These are phyloP conservation scores for Penicillium sp. DNA, from an alignment of 2,329 filamentous ascomycete species.

Conservation along the genomic window DNA sequence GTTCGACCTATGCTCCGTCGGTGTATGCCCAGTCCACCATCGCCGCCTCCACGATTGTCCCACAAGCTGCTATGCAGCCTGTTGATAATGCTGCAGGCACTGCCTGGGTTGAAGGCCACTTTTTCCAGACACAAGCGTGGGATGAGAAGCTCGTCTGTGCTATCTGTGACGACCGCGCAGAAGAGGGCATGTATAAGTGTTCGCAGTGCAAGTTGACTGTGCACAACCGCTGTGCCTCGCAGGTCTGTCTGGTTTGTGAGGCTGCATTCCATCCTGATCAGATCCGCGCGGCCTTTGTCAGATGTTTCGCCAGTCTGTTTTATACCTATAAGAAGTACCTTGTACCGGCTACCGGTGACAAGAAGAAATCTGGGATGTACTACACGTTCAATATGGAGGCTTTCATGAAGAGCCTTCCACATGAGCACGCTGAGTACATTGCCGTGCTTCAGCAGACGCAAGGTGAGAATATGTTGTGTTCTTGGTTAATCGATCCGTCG, in stretches of 20 bases:
- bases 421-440: constrained; percentile 66
- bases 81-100: constrained; percentile 45
- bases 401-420: constrained; percentile 64
- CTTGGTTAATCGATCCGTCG: background rate
- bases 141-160: constrained; percentile 49
- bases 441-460: constrained; percentile 65
- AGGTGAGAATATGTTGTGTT: constrained; percentile 38
- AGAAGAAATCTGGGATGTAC: constrained; percentile 62
- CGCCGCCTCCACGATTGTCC: constrained; percentile 54
- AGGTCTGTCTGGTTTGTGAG: constrained; percentile 66
- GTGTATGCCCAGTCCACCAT: constrained; percentile 54
- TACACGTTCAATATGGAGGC: constrained; percentile 69
- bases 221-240: constrained; percentile 61
- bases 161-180: constrained; percentile 58
- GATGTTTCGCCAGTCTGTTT: constrained; percentile 68
- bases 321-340: constrained; percentile 70
- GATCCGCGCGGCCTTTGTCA: constrained; percentile 66
- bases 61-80: constrained; percentile 42
- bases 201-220: constrained; percentile 52
- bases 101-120: constrained; percentile 52
- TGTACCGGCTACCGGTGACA: constrained; percentile 59
- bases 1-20: constrained; percentile 51
- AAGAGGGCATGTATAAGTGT: constrained; percentile 57
- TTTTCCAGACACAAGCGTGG: constrained; percentile 46
- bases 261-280: constrained; percentile 67